Evolutionary conservation across 2,329 filamentous ascomycete species (phyloP), one percentile per base, ranked within the genome.

Genomic region (Pestalotiopsis sp.): DNA sequence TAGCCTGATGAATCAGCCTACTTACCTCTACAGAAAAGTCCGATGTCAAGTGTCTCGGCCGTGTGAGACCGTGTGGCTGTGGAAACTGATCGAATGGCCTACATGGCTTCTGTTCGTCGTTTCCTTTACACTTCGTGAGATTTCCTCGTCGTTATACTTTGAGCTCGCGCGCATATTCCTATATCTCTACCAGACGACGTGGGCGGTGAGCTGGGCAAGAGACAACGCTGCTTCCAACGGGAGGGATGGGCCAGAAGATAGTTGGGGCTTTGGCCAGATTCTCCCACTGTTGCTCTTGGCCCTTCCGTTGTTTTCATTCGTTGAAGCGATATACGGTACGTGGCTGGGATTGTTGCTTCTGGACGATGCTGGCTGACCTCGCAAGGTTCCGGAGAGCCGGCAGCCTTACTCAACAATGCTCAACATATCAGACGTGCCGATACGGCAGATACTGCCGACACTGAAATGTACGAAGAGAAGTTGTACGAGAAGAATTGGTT

Each of bases 211-310:
- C 17, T 52, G 17, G 45, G 45, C 45, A n/a, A 52, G 45, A 13
- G 14, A 52, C 17, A 52, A 52, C 4, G 45, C 45, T n/a, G 45
- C 45, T n/a, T n/a, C 14, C 45, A n/a, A 52, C 7, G 17, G 45
- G 6, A 17, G n/a, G 17, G 45, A 52, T 1, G 45, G 45, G 14
- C 45, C 1, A 52, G 45, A 68, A 17, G 52, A 59, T 41, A 45
- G 62, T 20, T 68, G 67, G 67, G 61, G 61, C 1, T 68, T 68
- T 52, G 67, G 69, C 14, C 69, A 70, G 41, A 45, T 69, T 27
- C 69, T 70, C 1, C 65, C 67, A 4, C 41, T 70, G 17, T 56
- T 70, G 31, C 65, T 70, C 9, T 45, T 70, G 38, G 45, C 68
- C 17, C 61, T 70, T 17, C 67, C 69, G 20, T 41, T 45, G 3